Base-by-base conservation (phyloP, 2,329 filamentous ascomycete genomes). In the Thermomyces lanuginosus region DNA sequence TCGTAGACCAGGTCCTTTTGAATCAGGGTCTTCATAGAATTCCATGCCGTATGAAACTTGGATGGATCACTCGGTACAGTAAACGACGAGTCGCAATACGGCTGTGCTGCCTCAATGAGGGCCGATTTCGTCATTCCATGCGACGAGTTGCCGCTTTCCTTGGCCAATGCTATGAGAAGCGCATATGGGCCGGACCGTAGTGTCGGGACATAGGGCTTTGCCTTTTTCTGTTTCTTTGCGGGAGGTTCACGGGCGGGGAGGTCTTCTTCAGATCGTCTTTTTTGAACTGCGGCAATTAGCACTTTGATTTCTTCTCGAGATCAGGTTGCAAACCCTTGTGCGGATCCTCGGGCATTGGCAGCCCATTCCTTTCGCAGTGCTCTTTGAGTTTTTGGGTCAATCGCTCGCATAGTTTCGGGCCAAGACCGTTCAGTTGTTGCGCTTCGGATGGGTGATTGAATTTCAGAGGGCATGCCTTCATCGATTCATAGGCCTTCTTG, bases 31-130 rank as follows among this genome's bases (percentile, higher is more conserved):
- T 79, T 80, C 65, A 86, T 83, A 1, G 78, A 82, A 41, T 69
- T 76, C 79, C 79, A 89, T 0, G 80, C 80, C 0, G 79, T 86
- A 40, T 80, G 79, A 40, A 69, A 78, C 30, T 72, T 76, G 7
- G 63, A 72, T 0, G 76, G 60, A 28, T 80, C 74, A 21, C 57
- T 61, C 0, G 76, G 73, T 0, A 66, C 69, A 0, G 66, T 75
- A 40, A 82, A 83, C 0, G 77, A 83, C 2, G 73, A 56, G 43
- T 84, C 76, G 40, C 74, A 81, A 45, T 78, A 61, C 5, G 67
- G 68, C 41, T 86, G 76, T 1, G 78, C 76, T 8, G 64, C 55
- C 32, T 73, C 69, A 23, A 83, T 74, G 2, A 83, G 52, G 30
- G 78, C 65, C 5, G 61, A 45, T 45, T 83, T 86, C 6, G 71